A percentile compares a stretch with the other conserved stretches of the same genome.
Conservation (phyloP, 495 filamentous ascomycete species). For the Daldinia concentrica region DNA sequence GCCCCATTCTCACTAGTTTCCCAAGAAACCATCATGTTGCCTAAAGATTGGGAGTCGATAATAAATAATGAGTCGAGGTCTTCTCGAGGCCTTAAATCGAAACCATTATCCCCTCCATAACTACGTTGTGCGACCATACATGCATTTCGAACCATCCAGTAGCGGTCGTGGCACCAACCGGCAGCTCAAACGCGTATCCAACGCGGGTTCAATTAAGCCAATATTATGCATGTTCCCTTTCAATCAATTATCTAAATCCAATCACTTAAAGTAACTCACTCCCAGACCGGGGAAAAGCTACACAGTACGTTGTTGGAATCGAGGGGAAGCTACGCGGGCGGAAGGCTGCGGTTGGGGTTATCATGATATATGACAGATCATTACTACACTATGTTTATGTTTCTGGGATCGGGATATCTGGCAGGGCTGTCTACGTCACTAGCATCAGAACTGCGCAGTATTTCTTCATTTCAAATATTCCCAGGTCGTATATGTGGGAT, state of each 20-base stretch:
- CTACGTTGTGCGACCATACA: neutral
- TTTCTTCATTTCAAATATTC: too few relatives aligned
- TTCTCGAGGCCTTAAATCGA: neutral
- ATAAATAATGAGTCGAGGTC: neutral
- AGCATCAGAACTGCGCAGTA: neutral
- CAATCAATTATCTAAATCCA: neutral
- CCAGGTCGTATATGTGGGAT: too few relatives aligned
- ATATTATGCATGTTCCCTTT: neutral
- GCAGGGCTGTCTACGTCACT: neutral
- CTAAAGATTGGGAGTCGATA: neutral
- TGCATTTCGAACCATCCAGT: neutral
- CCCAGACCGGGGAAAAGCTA: neutral
- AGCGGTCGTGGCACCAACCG: neutral
- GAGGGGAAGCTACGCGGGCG: neutral
- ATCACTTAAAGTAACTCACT: neutral
- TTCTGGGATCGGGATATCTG: neutral
- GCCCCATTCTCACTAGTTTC: neutral
- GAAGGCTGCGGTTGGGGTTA: neutral
- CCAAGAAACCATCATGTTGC: neutral
- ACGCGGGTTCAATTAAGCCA: neutral
- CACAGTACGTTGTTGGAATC: neutral
- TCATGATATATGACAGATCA: neutral
- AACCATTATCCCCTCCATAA: neutral
- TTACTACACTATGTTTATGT: neutral
- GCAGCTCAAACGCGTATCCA: neutral